Evolutionary conservation across 495 filamentous ascomycete species (phyloP), one percentile per base, ranked within the genome.

Genomic region (Parachaetomium inaequale): DNA sequence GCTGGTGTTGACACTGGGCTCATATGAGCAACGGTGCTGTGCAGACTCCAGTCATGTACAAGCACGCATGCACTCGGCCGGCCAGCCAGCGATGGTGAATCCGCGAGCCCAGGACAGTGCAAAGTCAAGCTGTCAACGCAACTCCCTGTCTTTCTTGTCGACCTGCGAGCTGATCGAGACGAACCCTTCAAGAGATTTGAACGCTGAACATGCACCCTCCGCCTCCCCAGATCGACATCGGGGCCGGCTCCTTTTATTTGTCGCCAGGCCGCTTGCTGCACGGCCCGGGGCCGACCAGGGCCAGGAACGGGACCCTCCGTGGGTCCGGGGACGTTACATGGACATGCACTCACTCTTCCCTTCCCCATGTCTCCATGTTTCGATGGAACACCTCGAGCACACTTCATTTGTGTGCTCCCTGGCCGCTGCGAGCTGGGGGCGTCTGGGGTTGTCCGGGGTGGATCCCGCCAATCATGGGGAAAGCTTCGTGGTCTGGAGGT

Each of bases 401-500:
- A 10, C 5, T 34, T 32, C 40, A 40, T 14, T 46, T 46, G 60
- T 52, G 28, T 19, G 28, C 32, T 52, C 26, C 46, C 42, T 6
- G 11, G 17, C 2, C 2, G 4, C 1, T 19, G 1, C 47, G 45
- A 47, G 49, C 38, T n/a, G 43, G 25, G 25, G 29, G 34, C 4
- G 19, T 40, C 45, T 52, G 58, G 31, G 50, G 34, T 36, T n/a
- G 19, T 7, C 36, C 15, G 26, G 6, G 19, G 42, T 28, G 26
- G 31, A 58, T 63, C 62, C 61, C 62, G 62, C 62, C 62, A 63
- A 63, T 63, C 62, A 63, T 8, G 26, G 21, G n/a, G 15, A 32
- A 36, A 26, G 25, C 6, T 34, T 11, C 23, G 6, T 58, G 54
- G 25, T 23, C 5, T 21, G 31, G 26, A 34, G 38, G 15, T 17